Conservation (phyloP, 75 land plant genomes). For the Ceratopteris richardii region DNA sequence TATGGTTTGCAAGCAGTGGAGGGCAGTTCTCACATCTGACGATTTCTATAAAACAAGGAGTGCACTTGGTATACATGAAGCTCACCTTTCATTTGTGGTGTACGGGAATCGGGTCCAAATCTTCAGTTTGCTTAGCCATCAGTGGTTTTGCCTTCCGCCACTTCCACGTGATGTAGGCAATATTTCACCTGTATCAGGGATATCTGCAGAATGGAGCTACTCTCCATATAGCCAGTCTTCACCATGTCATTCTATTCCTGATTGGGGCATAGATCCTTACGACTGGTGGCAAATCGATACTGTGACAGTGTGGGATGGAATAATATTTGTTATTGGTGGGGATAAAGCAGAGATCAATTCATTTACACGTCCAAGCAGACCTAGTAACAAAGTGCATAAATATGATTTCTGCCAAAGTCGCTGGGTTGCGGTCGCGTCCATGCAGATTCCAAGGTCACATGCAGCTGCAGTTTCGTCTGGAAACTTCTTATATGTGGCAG, state of each 20-base stretch:
- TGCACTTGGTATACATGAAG: conserved; percentile 6
- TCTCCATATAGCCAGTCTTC: no score
- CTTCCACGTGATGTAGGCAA: no score
- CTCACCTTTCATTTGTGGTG: conserved; percentile 15
- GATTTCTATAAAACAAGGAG: conserved; percentile 10
- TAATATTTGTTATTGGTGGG: conserved; percentile 17
- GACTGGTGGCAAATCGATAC: conserved; percentile 27
- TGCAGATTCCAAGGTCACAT: conserved; percentile 16
- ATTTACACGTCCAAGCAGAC: conserved; percentile 12
- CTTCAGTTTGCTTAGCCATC: conserved; percentile 2
- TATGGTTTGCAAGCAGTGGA: conserved; percentile 10
- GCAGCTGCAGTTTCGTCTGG: conserved; percentile 13
- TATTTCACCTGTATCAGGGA: no score
- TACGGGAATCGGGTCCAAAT: conserved; percentile 20
- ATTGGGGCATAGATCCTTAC: conserved; percentile 15
- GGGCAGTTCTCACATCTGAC: conserved; percentile 10
- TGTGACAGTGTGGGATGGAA: conserved; percentile 17
- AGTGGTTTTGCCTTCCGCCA: conserved; percentile 22
- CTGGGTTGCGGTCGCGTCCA: conserved; percentile 17
- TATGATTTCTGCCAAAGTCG: conserved; percentile 16
- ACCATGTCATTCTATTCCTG: neutral
- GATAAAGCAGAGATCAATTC: no score
- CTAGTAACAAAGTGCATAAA: conserved; percentile 12
- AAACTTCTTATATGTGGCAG: conserved; percentile 10
- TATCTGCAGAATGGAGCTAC: no score